A percentile compares a stretch with the other conserved stretches of the same genome.
Evolutionary conservation across 2,329 filamentous ascomycete genomes (phyloP).

Genomic region (Fusarium chuoi): DNA sequence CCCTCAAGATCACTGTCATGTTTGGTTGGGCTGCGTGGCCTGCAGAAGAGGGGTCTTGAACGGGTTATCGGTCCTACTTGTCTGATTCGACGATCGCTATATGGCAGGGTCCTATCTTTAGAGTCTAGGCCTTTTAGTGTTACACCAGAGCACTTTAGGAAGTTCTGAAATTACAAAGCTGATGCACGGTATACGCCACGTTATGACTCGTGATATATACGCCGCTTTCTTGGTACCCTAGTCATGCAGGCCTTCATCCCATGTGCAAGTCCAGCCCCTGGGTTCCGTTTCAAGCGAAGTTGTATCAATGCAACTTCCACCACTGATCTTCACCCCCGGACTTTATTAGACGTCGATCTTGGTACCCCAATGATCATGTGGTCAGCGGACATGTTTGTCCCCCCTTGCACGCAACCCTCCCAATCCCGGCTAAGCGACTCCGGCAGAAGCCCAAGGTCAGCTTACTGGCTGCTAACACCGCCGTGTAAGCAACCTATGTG

Average conservation of each 20-base stretch:
- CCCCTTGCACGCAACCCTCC: slow-evolving; percentile 10
- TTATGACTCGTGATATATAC: neutral
- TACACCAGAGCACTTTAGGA: slow-evolving; percentile 6
- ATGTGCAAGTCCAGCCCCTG: neutral
- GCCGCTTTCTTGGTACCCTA: neutral
- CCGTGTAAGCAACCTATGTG: neutral
- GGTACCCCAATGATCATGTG: neutral
- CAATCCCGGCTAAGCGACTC: neutral
- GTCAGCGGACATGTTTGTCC: neutral
- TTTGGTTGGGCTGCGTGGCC: slow-evolving; percentile 71
- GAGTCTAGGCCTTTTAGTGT: neutral
- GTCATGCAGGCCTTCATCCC: neutral
- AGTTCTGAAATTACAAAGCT: neutral
- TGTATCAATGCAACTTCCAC: neutral
- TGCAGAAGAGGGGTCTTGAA: slow-evolving; percentile 49
- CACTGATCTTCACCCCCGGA: neutral
- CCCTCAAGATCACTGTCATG: slow-evolving; percentile 66
- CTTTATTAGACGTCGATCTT: neutral
- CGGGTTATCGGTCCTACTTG: neutral
- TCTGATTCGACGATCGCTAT: neutral
- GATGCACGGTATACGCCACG: neutral
- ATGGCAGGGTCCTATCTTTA: neutral
- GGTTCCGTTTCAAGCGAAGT: neutral
- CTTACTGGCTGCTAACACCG: neutral
- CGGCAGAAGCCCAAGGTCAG: neutral